These are phyloP conservation scores for Marsdenia floribunda DNA, from an alignment of 257 asterid species.

Conservation along the genomic window DNA sequence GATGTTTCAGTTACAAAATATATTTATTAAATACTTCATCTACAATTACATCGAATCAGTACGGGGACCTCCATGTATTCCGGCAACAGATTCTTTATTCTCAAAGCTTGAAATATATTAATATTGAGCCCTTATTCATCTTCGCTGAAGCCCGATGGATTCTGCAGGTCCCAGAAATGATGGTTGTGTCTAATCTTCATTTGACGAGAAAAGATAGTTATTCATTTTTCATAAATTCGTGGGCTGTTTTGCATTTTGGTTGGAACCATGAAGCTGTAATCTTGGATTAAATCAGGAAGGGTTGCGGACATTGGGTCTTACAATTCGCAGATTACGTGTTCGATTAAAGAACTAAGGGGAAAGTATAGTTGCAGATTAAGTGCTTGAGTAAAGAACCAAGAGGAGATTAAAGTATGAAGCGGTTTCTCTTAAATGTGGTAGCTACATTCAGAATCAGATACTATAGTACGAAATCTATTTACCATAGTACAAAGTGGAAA, in stretches of 20 bases:
- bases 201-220: neutral
- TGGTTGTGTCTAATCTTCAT: neutral
- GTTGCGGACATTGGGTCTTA: neutral
- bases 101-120: neutral
- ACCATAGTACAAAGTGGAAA: conserved; percentile 12
- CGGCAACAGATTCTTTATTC: neutral
- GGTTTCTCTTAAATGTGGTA: conserved; percentile 29
- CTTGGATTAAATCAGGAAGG: neutral
- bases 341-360: too few species aligned
- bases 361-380: neutral
- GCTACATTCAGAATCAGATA: conserved; percentile 27
- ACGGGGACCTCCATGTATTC: neutral
- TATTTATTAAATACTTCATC: too few species aligned
- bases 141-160: neutral
- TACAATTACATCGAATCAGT: too few species aligned
- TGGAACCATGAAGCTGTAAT: neutral
- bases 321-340: too few species aligned
- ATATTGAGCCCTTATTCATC: neutral
- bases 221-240: neutral
- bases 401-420: conserved; percentile 24
- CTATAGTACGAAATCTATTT: conserved; percentile 36
- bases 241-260: neutral
- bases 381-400: neutral
- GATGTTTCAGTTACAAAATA: too few species aligned
- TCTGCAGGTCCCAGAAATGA: neutral